phyloP scores from a whole-genome alignment of 2,329 filamentous ascomycete genomes.

The Colletotrichum sp. region DNA sequence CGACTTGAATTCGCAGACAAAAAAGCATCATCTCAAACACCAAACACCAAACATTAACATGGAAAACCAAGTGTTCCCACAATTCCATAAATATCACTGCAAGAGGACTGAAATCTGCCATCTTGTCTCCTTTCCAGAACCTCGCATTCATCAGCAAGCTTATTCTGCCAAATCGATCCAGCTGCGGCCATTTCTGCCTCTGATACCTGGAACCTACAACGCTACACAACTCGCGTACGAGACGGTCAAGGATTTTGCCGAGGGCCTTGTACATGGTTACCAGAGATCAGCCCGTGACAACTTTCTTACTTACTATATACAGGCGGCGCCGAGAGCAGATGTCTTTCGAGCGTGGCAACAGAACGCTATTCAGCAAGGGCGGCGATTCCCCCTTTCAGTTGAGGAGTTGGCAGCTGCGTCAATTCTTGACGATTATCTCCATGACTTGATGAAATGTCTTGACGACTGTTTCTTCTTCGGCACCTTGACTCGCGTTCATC shows the following conservation, averaged over 20 bases:
- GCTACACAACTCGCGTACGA: neutral
- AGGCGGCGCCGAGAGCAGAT: neutral
- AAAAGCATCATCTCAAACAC: neutral
- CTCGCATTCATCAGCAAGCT: neutral
- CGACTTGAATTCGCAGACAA: neutral
- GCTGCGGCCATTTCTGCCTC: neutral
- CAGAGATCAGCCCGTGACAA: neutral
- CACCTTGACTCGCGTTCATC: neutral
- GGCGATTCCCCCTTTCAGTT: neutral
- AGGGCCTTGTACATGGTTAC: neutral
- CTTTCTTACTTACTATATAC: neutral
- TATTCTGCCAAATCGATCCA: neutral
- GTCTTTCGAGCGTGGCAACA: neutral
- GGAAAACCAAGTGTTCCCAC: neutral
- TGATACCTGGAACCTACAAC: neutral
- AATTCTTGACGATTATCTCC: neutral
- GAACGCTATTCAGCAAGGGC: neutral
- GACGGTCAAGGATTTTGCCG: neutral
- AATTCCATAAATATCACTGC: neutral
- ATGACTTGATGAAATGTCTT: neutral
- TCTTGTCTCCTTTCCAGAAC: neutral
- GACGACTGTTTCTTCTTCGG: slow-evolving; percentile 14
- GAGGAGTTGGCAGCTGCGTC: neutral
- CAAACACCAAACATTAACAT: neutral
- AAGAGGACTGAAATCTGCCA: neutral